Evolutionary conservation across 345 rosid genomes (phyloP).

Genomic region (Sisymbrium altissimum): DNA sequence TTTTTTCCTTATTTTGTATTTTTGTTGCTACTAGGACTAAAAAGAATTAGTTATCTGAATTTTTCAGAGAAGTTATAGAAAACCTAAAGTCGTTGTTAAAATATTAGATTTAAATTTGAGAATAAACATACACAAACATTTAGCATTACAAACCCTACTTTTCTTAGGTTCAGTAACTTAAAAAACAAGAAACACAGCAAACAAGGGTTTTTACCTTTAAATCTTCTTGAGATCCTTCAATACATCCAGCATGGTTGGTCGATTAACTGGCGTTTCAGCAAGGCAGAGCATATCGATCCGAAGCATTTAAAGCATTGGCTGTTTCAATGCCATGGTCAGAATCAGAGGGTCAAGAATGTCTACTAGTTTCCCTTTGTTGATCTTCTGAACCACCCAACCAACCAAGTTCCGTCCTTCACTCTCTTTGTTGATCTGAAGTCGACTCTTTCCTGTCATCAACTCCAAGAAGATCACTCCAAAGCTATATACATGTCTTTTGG

Average conservation of each 20-base stretch:
- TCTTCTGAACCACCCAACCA: constrained; percentile 79
- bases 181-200: neutral
- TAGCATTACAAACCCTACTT: constrained; percentile 4
- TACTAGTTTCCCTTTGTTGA: constrained; percentile 51
- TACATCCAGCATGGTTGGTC: constrained; percentile 74
- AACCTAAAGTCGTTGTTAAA: no score
- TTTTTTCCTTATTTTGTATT: no score
- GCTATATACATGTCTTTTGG: constrained; percentile 89
- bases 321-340: constrained; percentile 42
- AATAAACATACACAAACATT: neutral
- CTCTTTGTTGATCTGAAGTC: constrained; percentile 83
- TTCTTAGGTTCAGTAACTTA: neutral
- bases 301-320: constrained; percentile 60
- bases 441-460: constrained; percentile 89
- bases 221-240: constrained; percentile 55
- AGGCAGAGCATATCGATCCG: constrained; percentile 60
- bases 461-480: constrained; percentile 87
- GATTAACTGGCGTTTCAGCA: constrained; percentile 59
- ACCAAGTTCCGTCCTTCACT: constrained; percentile 91
- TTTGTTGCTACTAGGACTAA: no score
- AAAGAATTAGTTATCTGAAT: no score
- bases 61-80: no score
- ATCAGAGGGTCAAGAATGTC: constrained; percentile 68
- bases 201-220: constrained; percentile 15
- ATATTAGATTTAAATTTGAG: no score